Percentiles rank a stretch among this genome's conserved stretches.
Conservation (phyloP, 2,329 filamentous ascomycete species). For the Claviceps fusiformis region DNA sequence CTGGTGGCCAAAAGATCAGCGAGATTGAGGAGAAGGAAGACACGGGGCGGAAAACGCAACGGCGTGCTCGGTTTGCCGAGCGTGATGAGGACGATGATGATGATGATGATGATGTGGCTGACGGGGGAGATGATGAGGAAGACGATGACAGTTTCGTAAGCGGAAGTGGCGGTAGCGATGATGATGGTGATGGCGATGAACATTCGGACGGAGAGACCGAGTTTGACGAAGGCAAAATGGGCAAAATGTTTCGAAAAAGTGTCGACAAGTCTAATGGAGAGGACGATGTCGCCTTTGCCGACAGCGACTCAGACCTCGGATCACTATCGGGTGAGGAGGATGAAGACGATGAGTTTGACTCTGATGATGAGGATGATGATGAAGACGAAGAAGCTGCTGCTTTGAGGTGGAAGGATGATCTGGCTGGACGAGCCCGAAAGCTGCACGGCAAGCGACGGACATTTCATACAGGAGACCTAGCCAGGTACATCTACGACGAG, state of each 20-base stretch:
- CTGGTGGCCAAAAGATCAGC: constrained; percentile 56
- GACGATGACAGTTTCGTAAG: constrained; percentile 37
- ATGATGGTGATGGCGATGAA: constrained; percentile 30
- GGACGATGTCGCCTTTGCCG: constrained; percentile 78
- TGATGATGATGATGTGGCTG: constrained; percentile 25
- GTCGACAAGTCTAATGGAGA: constrained; percentile 38
- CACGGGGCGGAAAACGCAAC: constrained; percentile 44
- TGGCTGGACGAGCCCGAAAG: constrained; percentile 59
- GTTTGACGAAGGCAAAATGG: constrained; percentile 45
- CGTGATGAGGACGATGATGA: constrained; percentile 47
- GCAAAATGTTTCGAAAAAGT: constrained; percentile 44
- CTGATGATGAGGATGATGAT: constrained; percentile 37
- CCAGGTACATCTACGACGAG: constrained; percentile 78
- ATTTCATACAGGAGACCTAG: constrained; percentile 71
- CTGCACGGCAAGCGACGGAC: constrained; percentile 57
- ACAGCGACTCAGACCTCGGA: constrained; percentile 92
- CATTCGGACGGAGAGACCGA: constrained; percentile 35
- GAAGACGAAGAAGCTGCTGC: constrained; percentile 56
- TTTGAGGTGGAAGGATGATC: constrained; percentile 77
- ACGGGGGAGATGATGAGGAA: constrained; percentile 6
- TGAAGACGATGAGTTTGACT: constrained; percentile 23
- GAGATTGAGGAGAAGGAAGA: constrained; percentile 40
- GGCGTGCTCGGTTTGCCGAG: constrained; percentile 44
- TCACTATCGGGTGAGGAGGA: constrained; percentile 53
- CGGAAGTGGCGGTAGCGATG: constrained; percentile 35